A percentile compares a stretch with the other conserved stretches of the same genome.
phyloP scores from a whole-genome alignment of 2,329 filamentous ascomycete genomes.

The Fusarium dlaminii region DNA sequence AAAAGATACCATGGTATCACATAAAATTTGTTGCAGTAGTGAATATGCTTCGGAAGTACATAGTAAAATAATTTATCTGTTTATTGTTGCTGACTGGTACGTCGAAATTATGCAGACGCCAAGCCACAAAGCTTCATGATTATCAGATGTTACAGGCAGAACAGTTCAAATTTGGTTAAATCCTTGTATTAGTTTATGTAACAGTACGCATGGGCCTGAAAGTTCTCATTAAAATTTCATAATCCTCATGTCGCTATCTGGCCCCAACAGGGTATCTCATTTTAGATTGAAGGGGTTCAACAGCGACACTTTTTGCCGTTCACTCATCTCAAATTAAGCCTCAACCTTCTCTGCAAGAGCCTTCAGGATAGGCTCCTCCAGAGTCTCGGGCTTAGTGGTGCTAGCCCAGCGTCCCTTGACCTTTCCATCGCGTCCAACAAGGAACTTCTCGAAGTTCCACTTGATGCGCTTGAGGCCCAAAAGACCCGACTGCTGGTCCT shows the following conservation, averaged over 20 bases:
- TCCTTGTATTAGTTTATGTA: conserved; percentile 20
- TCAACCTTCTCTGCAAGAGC: conserved; percentile 61
- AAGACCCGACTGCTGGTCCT: conserved; percentile 78
- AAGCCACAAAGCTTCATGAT: neutral
- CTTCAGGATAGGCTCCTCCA: conserved; percentile 80
- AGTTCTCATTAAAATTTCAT: conserved; percentile 9
- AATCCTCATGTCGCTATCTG: neutral
- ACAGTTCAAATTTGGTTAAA: neutral
- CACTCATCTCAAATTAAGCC: conserved; percentile 8
- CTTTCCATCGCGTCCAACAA: conserved; percentile 85
- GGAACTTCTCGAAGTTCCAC: conserved; percentile 99
- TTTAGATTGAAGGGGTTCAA: conserved; percentile 15
- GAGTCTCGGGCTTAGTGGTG: conserved; percentile 82
- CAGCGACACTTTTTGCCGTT: neutral
- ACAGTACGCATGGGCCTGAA: neutral
- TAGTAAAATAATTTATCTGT: neutral
- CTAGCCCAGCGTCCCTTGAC: conserved; percentile 89
- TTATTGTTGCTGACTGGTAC: neutral
- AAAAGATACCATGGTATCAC: neutral
- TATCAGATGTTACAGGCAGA: neutral
- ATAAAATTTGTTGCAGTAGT: neutral
- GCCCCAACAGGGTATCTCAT: conserved; percentile 31
- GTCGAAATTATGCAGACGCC: no score
- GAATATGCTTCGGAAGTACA: neutral
- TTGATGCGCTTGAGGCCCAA: conserved; percentile 91